Base-by-base conservation (phyloP, 2,329 filamentous ascomycete genomes). In the Cercospora sp. region DNA sequence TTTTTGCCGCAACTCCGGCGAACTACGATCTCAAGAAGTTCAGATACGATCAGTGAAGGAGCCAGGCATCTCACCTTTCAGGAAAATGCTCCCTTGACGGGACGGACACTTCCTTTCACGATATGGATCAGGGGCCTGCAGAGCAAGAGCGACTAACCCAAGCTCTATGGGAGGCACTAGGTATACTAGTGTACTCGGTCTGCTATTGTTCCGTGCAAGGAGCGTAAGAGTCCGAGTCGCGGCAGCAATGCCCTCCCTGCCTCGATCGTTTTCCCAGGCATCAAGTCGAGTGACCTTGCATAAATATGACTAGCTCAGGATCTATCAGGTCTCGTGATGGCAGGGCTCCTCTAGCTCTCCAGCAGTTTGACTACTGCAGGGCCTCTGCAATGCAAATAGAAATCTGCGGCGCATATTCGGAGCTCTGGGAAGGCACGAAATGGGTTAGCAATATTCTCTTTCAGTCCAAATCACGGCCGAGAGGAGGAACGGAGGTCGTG, bases 371-470 rank as follows among this genome's bases (percentile, higher is more conserved):
- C 31, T 57, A 64, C 16, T 45, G 62, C 62, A 64, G 30, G 12
- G 64, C 64, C 28, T 61, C 64, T 20, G 64, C 64, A 59, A 66
- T 63, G 48, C 60, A 66, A 26, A 39, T 31, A 18, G 64, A 63
- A 18, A 66, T 26, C 48, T 66, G 58, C 18, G 59, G 45, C 31
- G 59, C 42, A 45, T 26, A 51, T 12, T 63, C 60, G 33, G 59
- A 57, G 30, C 59, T 57, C 64, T 66, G 23, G 62, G 13, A 45
- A 12, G 18, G 30, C 16, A 16, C 8, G 55, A 55, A 16, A 57
- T n/a, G 31, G 28, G 55, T 62, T n/a, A 55, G 31, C 45, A 5
- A 16, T 55, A 8, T 28, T 26, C 23, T 55, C 23, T 55, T 55
- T 55, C 13, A 16, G 26, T 55, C 13, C 23, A 55, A n/a, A 26